Base-by-base conservation (phyloP, 1,139 yeast species). In the Yamadazyma spencermartinsiae region DNA sequence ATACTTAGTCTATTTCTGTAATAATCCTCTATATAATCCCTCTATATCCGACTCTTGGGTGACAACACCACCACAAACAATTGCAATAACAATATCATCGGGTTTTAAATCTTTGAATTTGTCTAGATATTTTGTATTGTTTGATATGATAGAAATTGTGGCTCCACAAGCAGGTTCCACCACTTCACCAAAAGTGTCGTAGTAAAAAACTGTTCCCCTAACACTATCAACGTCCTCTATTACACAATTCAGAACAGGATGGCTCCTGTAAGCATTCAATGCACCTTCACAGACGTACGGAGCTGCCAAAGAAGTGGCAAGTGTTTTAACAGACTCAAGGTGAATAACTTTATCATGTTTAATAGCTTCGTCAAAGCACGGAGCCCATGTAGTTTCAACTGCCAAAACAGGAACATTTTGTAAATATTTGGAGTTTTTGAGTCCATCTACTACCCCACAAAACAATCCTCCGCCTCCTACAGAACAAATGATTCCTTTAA, bases 101-200 rank as follows among this genome's bases (percentile, higher is more conserved):
- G 59, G 40, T 0, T 50, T 40, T 39, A 77, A 57, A 18, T 64
- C 52, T 1, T 60, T 61, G 30, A 69, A 56, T 10, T 55, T 49
- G 31, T 56, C 55, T 16, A 77, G 48, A 17, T 69, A 48, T 7
- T 63, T 63, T 6, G 58, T 51, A 29, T 57, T 58, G 35, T 71
- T 59, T 51, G 77, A 77, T 2, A 74, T 68, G 7, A 76, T 61
- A 13, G 82, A 75, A 21, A 83, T 50, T 0, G 88, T 74, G 2
- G 87, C 89, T 9, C 88, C 89, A 62, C 90, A 84, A 1, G 90
- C 88, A 0, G 89, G 88, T 52, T 84, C 90, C 0, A 80, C 79
- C 7, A 80, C 63, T 36, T 72, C 62, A 27, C 70, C 69, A 42
- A 68, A 74, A 30, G 69, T 74, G 10, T 72, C 64, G 5, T 80